phyloP scores from a whole-genome alignment of 345 rosid genomes.

The Microthlaspi erraticum region DNA sequence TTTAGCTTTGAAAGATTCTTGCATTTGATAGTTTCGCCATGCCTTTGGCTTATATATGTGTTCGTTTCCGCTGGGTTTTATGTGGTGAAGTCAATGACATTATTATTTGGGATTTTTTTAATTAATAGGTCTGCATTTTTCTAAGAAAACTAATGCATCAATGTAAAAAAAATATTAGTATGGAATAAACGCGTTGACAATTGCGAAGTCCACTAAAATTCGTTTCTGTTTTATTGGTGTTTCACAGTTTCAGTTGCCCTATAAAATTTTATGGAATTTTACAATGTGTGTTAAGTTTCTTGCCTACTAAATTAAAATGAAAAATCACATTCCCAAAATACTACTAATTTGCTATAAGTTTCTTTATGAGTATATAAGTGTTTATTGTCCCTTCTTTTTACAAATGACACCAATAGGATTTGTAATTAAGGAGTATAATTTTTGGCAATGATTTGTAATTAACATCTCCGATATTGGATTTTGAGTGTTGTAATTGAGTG shows the following conservation, averaged over 20 bases:
- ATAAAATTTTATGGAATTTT: not conserved
- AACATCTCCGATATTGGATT: not conserved
- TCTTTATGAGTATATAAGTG: not conserved
- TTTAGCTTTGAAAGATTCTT: constrained; percentile 33
- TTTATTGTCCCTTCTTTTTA: not conserved
- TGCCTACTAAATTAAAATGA: not conserved
- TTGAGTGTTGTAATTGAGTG: not conserved
- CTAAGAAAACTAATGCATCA: not conserved
- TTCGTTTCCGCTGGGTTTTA: constrained; percentile 3
- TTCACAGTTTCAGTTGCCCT: not conserved
- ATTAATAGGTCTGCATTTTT: not conserved
- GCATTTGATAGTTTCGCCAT: constrained; percentile 34
- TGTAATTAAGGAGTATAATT: no score
- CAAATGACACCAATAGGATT: not conserved
- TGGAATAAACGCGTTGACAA: constrained; percentile 28
- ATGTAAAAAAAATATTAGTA: not conserved
- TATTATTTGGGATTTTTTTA: not conserved
- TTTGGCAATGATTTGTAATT: constrained; percentile 10
- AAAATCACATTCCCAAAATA: not conserved
- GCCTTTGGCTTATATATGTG: constrained; percentile 34
- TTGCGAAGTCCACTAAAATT: not conserved
- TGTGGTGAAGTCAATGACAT: constrained; percentile 24
- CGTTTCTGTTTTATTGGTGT: constrained; percentile 23
- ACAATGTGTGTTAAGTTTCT: not conserved
- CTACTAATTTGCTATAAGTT: not conserved